Conservation (phyloP, 768 basidiomycete species). For the Candolleomyces efflorescens region DNA sequence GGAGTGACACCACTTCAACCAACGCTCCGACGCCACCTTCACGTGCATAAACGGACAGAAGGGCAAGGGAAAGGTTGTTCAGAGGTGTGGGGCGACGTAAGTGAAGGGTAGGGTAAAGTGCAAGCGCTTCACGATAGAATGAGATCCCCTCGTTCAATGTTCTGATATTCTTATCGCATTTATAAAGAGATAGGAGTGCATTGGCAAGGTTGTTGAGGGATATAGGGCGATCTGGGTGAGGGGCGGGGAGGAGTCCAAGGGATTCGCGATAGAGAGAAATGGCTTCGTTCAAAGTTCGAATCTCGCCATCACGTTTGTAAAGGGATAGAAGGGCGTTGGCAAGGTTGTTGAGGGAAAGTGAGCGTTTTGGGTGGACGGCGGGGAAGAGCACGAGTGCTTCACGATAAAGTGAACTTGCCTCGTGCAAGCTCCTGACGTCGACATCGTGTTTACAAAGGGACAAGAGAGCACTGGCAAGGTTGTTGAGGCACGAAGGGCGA, state of each 20-base stretch:
- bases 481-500: neutral
- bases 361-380: neutral
- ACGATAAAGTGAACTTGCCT: too few relatives aligned
- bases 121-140: too few relatives aligned
- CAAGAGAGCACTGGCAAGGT: neutral
- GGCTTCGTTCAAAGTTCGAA: neutral
- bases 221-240: neutral
- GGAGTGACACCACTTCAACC: too few relatives aligned
- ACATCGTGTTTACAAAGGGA: neutral
- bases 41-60: too few relatives aligned
- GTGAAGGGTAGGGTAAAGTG: too few relatives aligned
- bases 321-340: neutral
- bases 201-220: conserved; percentile 7
- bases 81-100: too few relatives aligned
- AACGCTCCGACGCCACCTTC: too few relatives aligned
- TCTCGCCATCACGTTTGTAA: too few relatives aligned
- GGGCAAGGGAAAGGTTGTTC: too few relatives aligned
- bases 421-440: neutral
- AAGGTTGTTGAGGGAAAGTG: too few relatives aligned
- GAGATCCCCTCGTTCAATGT: neutral
- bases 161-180: conserved; percentile 6
- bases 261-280: neutral
- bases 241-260: neutral
- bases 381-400: too few relatives aligned
- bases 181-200: conserved; percentile 11